Percentiles rank a stretch among this genome's conserved stretches.
Evolutionary conservation across 345 rosid species (phyloP).

Genomic region (Syzygium grande): DNA sequence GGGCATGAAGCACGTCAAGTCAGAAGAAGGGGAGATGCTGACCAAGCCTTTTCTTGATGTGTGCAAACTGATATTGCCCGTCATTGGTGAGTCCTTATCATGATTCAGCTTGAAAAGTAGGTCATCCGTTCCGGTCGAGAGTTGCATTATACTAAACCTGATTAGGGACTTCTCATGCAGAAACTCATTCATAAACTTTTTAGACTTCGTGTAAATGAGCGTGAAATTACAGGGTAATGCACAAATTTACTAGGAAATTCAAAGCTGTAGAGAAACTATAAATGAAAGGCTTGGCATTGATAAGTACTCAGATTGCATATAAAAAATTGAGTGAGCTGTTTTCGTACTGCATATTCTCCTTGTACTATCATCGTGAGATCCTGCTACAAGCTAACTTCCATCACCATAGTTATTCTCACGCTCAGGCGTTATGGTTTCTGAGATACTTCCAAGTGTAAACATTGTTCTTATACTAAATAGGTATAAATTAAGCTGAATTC

Average conservation of each 20-base stretch:
- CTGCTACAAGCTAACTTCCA: not conserved
- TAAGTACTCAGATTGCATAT: not conserved
- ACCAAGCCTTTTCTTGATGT: slow-evolving; percentile 81
- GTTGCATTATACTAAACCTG: not conserved
- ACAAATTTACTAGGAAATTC: not conserved
- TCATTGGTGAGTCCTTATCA: slow-evolving; percentile 40
- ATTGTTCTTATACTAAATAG: not conserved
- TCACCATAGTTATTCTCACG: not conserved
- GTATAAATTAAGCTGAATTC: not conserved
- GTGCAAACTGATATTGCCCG: slow-evolving; percentile 81
- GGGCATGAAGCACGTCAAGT: slow-evolving; percentile 77
- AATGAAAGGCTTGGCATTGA: not conserved
- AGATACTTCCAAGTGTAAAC: not conserved
- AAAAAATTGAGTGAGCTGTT: not conserved
- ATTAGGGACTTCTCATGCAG: not conserved
- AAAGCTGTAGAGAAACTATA: not conserved
- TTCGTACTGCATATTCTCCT: not conserved
- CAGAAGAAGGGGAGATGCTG: slow-evolving; percentile 68
- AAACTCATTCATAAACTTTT: not conserved
- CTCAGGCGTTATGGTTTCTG: not conserved
- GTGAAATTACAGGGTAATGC: not conserved
- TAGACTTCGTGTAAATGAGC: not conserved
- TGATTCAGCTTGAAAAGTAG: not conserved
- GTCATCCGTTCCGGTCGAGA: not conserved
- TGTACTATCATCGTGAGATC: not conserved